A percentile compares a stretch with the other conserved stretches of the same genome.
phyloP scores from a whole-genome alignment of 352 stramenopile genomes.

The Globisporangium paddicum region DNA sequence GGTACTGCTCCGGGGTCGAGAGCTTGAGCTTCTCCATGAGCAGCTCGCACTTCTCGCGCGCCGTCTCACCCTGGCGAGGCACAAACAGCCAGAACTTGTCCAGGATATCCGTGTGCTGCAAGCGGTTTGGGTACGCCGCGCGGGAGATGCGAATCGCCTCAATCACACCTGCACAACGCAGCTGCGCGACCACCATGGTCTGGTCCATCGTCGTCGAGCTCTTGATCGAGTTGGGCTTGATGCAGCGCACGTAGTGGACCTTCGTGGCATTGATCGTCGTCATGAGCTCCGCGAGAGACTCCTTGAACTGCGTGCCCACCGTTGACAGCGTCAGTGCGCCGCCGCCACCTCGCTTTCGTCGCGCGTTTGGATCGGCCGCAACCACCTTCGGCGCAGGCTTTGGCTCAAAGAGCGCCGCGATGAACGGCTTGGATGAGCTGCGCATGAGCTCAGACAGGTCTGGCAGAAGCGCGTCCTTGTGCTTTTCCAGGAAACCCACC shows the following conservation, averaged over 20 bases:
- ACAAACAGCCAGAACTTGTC: conserved; percentile 85
- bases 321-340: conserved; percentile 63
- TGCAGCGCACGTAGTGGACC: conserved; percentile 98
- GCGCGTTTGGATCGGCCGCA: conserved; percentile 23
- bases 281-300: conserved; percentile 92
- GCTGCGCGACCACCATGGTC: conserved; percentile 93
- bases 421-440: conserved; percentile 62
- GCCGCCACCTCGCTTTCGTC: conserved; percentile 49
- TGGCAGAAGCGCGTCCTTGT: conserved; percentile 93
- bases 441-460: conserved; percentile 91
- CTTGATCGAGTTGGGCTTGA: conserved; percentile 99
- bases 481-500: conserved; percentile 94
- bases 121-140: conserved; percentile 97
- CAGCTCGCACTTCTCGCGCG: conserved; percentile 63
- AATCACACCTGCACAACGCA: conserved; percentile 98
- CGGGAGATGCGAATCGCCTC: conserved; percentile 98
- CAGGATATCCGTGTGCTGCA: conserved; percentile 86
- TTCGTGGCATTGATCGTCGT: conserved; percentile 94
- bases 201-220: conserved; percentile 89
- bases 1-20: conserved; percentile 65
- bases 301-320: conserved; percentile 91
- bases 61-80: conserved; percentile 43
- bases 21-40: conserved; percentile 82
- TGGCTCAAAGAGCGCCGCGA: conserved; percentile 68
- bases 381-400: conserved; percentile 44